These are phyloP conservation scores for Sugiyamaella qingdaonensis DNA, from an alignment of 805 yeast genomes.

Conservation along the genomic window DNA sequence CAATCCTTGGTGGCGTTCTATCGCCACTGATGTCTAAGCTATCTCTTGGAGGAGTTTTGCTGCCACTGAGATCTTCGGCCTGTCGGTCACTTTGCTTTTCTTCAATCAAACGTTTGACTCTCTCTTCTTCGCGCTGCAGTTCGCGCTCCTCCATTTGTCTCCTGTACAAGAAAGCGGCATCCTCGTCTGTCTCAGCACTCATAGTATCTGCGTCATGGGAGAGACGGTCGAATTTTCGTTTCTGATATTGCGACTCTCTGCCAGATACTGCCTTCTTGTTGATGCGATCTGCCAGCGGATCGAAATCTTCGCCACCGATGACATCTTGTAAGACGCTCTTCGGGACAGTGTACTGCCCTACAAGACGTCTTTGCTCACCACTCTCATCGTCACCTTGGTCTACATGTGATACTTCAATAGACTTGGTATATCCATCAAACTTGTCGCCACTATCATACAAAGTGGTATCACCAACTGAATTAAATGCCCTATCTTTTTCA, in stretches of 20 bases:
- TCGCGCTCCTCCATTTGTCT: conserved; percentile 42
- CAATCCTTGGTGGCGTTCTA: conserved; percentile 19
- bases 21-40: conserved; percentile 24
- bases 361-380: conserved; percentile 22
- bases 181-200: neutral
- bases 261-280: conserved; percentile 27
- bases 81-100: conserved; percentile 25
- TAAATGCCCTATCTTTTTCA: neutral
- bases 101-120: conserved; percentile 28
- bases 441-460: conserved; percentile 6
- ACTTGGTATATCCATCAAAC: conserved; percentile 12
- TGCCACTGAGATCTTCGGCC: conserved; percentile 13
- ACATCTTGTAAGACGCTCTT: conserved; percentile 32
- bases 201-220: neutral
- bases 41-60: conserved; percentile 17
- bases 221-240: conserved; percentile 33
- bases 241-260: conserved; percentile 48
- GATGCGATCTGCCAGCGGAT: conserved; percentile 28
- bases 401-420: conserved; percentile 7
- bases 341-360: conserved; percentile 42
- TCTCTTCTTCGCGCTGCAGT: conserved; percentile 37
- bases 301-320: conserved; percentile 30
- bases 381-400: neutral
- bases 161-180: conserved; percentile 30
- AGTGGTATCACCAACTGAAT: conserved; percentile 1